These are phyloP conservation scores for Dactylellina cionopaga DNA, from an alignment of 2,329 filamentous ascomycete species.

Conservation along the genomic window DNA sequence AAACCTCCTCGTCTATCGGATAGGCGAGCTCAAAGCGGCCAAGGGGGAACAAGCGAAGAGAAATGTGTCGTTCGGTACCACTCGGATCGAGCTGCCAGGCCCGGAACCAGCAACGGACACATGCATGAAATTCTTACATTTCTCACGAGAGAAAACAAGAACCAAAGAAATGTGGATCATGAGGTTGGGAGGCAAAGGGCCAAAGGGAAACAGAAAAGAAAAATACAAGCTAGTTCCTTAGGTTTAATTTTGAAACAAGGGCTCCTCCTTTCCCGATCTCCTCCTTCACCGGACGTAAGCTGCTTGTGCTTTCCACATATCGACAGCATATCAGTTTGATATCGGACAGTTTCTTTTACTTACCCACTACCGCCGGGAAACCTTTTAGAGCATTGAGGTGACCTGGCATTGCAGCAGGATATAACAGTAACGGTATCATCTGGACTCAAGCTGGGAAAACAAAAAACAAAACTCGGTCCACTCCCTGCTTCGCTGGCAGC, in stretches of 20 bases:
- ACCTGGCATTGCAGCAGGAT: slow-evolving; percentile 33
- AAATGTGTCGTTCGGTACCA: slow-evolving; percentile 37
- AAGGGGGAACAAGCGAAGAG: slow-evolving; percentile 30
- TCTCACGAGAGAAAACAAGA: slow-evolving; percentile 4
- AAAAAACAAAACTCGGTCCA: slow-evolving; percentile 5
- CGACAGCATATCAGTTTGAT: slow-evolving; percentile 36
- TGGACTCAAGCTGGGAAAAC: background rate
- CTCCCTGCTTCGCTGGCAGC: slow-evolving; percentile 27
- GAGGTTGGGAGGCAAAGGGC: slow-evolving; percentile 20
- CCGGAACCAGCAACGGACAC: slow-evolving; percentile 49
- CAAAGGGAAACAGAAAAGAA: too few relatives aligned
- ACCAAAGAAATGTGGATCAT: slow-evolving; percentile 14
- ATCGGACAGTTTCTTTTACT: slow-evolving; percentile 48
- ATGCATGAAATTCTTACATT: slow-evolving; percentile 44
- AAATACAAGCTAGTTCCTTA: slow-evolving; percentile 3
- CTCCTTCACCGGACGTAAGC: slow-evolving; percentile 10
- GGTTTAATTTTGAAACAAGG: slow-evolving; percentile 51
- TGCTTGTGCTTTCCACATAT: slow-evolving; percentile 45
- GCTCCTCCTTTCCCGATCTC: slow-evolving; percentile 26
- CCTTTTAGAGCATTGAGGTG: slow-evolving; percentile 10
- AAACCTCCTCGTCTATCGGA: slow-evolving; percentile 51
- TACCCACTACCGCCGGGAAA: background rate
- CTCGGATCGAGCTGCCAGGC: slow-evolving; percentile 52
- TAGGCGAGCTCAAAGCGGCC: slow-evolving; percentile 49
- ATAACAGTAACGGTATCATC: background rate